Conservation (phyloP, 2,329 filamentous ascomycete species). For the Phialophora verrucosa region DNA sequence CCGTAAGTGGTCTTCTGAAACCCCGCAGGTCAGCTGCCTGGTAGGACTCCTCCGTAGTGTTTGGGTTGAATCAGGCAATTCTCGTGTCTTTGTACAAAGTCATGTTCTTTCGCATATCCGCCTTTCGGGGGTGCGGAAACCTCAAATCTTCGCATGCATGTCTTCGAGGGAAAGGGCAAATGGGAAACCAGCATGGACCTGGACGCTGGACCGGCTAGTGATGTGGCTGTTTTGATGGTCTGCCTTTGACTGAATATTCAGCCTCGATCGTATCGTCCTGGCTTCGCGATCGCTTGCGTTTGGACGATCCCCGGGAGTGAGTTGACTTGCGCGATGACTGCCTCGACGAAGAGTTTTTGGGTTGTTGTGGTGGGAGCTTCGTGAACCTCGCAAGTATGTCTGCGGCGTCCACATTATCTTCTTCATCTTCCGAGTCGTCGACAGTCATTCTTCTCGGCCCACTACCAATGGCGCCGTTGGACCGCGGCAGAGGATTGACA, state of each 20-base stretch:
- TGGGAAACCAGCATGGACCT: neutral
- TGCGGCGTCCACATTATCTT: neutral
- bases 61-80: neutral
- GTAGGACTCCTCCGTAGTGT: neutral
- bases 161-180: neutral
- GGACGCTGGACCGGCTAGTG: neutral
- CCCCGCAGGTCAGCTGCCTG: neutral
- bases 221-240: neutral
- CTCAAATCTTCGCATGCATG: neutral
- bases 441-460: neutral
- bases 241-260: neutral
- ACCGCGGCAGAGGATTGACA: neutral
- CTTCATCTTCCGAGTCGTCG: conserved; percentile 2
- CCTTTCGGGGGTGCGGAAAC: neutral
- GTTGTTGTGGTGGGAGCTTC: neutral
- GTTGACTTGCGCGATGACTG: neutral
- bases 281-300: conserved; percentile 9
- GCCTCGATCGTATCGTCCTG: neutral
- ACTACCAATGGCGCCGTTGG: neutral
- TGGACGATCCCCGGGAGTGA: neutral
- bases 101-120: neutral
- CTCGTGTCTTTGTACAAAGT: neutral
- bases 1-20: neutral
- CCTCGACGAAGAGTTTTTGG: neutral
- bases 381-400: neutral